A percentile compares a stretch with the other conserved stretches of the same genome.
Evolutionary conservation across 768 basidiomycete species (phyloP).

Genomic region (Suillus alpinus): DNA sequence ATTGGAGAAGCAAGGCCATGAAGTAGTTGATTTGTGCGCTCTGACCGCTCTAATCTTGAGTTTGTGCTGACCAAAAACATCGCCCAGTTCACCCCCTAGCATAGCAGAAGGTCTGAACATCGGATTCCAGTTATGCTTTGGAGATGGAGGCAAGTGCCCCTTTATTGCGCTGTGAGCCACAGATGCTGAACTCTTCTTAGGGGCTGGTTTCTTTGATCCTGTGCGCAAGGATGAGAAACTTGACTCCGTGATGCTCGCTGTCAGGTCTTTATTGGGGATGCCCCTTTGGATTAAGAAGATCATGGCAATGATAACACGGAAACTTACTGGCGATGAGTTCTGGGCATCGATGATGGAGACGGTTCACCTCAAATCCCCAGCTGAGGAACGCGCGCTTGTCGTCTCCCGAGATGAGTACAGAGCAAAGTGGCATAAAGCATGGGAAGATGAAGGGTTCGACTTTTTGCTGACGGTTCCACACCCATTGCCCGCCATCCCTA

Average conservation of each 20-base stretch:
- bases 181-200: slow-evolving; percentile 26
- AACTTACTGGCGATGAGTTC: slow-evolving; percentile 22
- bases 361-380: slow-evolving; percentile 30
- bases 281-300: slow-evolving; percentile 40
- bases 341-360: slow-evolving; percentile 31
- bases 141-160: slow-evolving; percentile 46
- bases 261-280: slow-evolving; percentile 23
- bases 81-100: slow-evolving; percentile 41
- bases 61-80: not conserved
- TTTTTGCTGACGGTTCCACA: slow-evolving; percentile 40
- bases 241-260: slow-evolving; percentile 27
- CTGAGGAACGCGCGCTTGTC: slow-evolving; percentile 28
- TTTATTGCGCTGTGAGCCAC: not conserved
- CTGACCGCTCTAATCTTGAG: not conserved
- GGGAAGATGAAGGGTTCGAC: slow-evolving; percentile 37
- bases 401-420: slow-evolving; percentile 24
- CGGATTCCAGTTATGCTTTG: slow-evolving; percentile 54
- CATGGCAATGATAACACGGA: slow-evolving; percentile 39
- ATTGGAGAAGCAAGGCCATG: slow-evolving; percentile 35
- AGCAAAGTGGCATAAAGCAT: slow-evolving; percentile 36
- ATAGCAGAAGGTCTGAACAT: slow-evolving; percentile 48
- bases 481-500: slow-evolving; percentile 37
- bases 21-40: slow-evolving; percentile 38
- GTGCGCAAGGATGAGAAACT: slow-evolving; percentile 35
- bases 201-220: slow-evolving; percentile 38